Evolutionary conservation across 2,329 filamentous ascomycete species (phyloP).

Genomic region (Myriosclerotinia curreyana): DNA sequence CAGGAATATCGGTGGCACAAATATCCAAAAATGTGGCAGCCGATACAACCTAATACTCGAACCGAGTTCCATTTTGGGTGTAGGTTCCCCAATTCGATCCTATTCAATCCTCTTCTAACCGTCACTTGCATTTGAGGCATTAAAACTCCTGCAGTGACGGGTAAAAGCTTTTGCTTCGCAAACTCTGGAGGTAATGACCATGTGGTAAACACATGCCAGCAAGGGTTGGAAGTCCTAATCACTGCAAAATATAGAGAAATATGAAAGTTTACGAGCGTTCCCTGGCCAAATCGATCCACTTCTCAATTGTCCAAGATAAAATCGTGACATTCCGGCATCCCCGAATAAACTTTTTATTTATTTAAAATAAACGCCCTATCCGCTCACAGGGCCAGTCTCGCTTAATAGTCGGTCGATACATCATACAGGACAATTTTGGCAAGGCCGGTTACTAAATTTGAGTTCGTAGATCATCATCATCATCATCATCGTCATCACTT

Average conservation of each 20-base stretch:
- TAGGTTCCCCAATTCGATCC: slow-evolving; percentile 2
- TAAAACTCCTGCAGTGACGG: not conserved
- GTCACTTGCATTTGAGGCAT: slow-evolving; percentile 15
- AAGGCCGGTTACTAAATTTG: not conserved
- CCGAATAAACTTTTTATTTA: slow-evolving; percentile 17
- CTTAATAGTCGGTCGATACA: not conserved
- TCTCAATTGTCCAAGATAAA: slow-evolving; percentile 4
- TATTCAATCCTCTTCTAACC: slow-evolving; percentile 1
- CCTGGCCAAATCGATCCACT: slow-evolving; percentile 1
- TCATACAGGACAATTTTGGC: not conserved
- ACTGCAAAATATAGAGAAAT: not conserved
- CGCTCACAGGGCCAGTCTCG: slow-evolving; percentile 9
- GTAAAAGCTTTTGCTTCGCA: slow-evolving; percentile 7
- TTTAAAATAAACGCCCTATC: slow-evolving; percentile 20
- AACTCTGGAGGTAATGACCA: slow-evolving; percentile 12
- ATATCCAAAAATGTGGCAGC: slow-evolving; percentile 5
- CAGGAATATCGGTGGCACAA: slow-evolving; percentile 6
- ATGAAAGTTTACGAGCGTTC: slow-evolving; percentile 4
- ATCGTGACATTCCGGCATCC: slow-evolving; percentile 9
- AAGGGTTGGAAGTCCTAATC: slow-evolving; percentile 8
- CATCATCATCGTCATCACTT: not conserved
- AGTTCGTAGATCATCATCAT: slow-evolving; percentile 16
- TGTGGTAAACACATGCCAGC: slow-evolving; percentile 17
- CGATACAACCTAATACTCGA: not conserved
- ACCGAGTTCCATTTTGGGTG: not conserved